Evolutionary conservation across 768 basidiomycete genomes (phyloP).

Genomic region (Bullera alba): DNA sequence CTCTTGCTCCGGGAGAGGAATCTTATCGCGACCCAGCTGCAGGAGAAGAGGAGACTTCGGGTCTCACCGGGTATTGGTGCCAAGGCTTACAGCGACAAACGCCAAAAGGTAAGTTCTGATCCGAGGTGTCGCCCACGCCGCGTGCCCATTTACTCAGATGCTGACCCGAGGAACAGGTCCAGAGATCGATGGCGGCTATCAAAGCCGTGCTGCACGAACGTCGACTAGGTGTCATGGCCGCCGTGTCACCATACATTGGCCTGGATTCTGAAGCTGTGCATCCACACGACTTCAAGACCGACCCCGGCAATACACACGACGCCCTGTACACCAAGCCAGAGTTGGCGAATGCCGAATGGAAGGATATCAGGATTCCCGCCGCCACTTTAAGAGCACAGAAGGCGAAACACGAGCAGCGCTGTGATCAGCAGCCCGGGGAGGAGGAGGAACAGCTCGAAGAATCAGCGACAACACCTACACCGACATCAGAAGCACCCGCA

Average conservation of each 20-base stretch:
- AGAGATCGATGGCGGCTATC: conserved; percentile 94
- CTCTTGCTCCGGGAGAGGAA: conserved; percentile 81
- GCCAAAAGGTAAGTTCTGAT: too few species aligned
- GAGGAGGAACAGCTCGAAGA: conserved; percentile 10
- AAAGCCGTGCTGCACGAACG: conserved; percentile 89
- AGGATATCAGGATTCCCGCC: not conserved
- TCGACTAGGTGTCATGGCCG: conserved; percentile 71
- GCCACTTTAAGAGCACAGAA: not conserved
- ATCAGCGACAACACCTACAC: conserved; percentile 7
- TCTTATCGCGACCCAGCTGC: conserved; percentile 76
- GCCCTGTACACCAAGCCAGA: not conserved
- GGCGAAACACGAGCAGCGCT: not conserved
- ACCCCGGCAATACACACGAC: too few species aligned
- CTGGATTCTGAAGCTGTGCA: too few species aligned
- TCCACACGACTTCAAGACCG: too few species aligned
- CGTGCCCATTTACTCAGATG: too few species aligned
- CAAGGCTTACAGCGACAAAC: too few species aligned
- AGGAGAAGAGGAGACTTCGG: conserved; percentile 63
- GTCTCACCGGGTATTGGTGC: too few species aligned
- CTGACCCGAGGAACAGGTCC: too few species aligned
- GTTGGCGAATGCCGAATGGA: too few species aligned
- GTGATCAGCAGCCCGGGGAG: conserved; percentile 8
- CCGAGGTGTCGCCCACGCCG: too few species aligned
- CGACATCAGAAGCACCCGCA: not conserved
- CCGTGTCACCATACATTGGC: conserved; percentile 49